Conservation (phyloP, 164 flowering plant genomes). For the Nelumbo lutea region DNA sequence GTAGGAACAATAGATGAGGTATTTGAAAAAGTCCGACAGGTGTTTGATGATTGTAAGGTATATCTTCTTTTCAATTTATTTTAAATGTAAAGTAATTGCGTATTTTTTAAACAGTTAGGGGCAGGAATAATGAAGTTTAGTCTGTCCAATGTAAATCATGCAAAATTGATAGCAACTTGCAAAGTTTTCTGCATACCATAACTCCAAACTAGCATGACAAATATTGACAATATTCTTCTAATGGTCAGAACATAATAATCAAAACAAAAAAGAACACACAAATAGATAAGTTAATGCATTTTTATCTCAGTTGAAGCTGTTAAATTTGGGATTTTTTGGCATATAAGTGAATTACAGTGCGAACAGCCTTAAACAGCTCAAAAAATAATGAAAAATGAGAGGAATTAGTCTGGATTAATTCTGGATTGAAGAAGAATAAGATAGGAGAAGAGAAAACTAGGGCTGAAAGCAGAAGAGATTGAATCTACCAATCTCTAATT, state of each 20-base stretch:
- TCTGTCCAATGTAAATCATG: not conserved
- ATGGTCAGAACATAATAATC: not conserved
- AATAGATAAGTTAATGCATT: no score
- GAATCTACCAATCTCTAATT: no score
- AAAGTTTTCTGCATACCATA: not conserved
- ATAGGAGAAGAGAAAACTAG: no score
- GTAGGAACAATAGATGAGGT: conserved; percentile 78
- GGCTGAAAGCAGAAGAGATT: no score
- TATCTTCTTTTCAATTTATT: not conserved
- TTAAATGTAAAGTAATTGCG: not conserved
- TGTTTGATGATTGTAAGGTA: conserved; percentile 55
- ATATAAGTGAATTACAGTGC: no score
- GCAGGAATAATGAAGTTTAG: not conserved
- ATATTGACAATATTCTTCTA: not conserved
- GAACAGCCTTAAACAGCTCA: no score
- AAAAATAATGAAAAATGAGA: no score
- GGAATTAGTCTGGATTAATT: no score
- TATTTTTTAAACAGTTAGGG: not conserved
- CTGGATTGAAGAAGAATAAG: no score
- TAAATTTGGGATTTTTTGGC: conserved; percentile 14
- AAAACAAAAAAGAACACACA: no score
- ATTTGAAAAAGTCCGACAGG: conserved; percentile 55
- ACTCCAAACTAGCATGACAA: not conserved
- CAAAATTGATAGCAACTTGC: no score
- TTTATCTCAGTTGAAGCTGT: no score